A percentile compares a stretch with the other conserved stretches of the same genome.
These are phyloP conservation scores for Biscogniauxia mediterranea DNA, from an alignment of 2,329 filamentous ascomycete species.

Conservation along the genomic window DNA sequence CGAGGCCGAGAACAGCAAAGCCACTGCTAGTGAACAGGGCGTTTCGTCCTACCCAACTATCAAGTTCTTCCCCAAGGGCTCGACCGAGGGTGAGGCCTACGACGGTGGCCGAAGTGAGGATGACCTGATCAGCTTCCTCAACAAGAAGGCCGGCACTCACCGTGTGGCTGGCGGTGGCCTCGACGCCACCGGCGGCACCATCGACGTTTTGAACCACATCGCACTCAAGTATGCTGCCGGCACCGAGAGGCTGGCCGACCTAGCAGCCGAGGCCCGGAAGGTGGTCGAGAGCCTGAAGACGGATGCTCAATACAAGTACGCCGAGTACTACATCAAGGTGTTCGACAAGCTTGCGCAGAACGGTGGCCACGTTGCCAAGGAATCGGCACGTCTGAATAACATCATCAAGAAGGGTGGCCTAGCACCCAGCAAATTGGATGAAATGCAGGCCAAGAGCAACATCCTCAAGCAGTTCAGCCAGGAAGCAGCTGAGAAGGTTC, in stretches of 20 bases:
- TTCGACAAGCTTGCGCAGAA: slow-evolving; percentile 81
- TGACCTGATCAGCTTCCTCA: slow-evolving; percentile 77
- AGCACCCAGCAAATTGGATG: slow-evolving; percentile 81
- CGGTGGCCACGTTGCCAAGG: slow-evolving; percentile 78
- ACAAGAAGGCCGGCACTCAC: slow-evolving; percentile 85
- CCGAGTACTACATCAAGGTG: slow-evolving; percentile 91
- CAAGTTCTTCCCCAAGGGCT: slow-evolving; percentile 92
- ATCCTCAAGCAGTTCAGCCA: slow-evolving; percentile 76
- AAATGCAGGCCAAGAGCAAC: slow-evolving; percentile 83
- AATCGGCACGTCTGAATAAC: slow-evolving; percentile 74
- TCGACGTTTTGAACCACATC: slow-evolving; percentile 73
- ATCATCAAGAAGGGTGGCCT: slow-evolving; percentile 85
- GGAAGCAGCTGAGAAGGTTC: slow-evolving; percentile 52
- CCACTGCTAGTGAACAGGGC: slow-evolving; percentile 70
- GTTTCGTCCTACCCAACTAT: slow-evolving; percentile 92
- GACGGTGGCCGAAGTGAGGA: slow-evolving; percentile 72
- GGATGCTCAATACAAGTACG: slow-evolving; percentile 68
- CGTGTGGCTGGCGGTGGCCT: slow-evolving; percentile 79
- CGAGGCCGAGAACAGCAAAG: slow-evolving; percentile 80
- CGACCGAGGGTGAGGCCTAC: slow-evolving; percentile 70
- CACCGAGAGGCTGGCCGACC: slow-evolving; percentile 59
- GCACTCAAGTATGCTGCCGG: slow-evolving; percentile 68
- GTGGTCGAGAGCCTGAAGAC: slow-evolving; percentile 65
- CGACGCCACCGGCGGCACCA: slow-evolving; percentile 74
- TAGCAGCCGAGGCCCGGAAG: slow-evolving; percentile 70